phyloP scores from a whole-genome alignment of 73 alveolate genomes.

The Paraurostyla sp. region DNA sequence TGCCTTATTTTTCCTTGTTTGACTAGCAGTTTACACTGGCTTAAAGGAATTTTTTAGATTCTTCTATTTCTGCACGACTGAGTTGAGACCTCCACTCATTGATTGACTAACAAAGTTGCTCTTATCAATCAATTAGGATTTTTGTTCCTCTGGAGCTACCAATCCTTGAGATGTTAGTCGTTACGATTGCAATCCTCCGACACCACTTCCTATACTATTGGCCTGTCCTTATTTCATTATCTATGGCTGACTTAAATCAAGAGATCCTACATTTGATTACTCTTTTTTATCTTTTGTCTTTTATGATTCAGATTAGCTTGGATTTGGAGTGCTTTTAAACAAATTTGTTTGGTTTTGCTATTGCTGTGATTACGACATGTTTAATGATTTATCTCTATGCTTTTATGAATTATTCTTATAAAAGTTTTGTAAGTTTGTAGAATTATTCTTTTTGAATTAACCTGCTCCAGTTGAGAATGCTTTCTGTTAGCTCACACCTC shows the following conservation, averaged over 20 bases:
- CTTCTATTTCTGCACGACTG: neutral
- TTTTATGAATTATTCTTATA: neutral
- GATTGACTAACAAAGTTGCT: neutral
- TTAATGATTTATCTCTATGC: slow-evolving; percentile 29
- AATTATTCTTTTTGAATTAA: neutral
- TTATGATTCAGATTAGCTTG: neutral
- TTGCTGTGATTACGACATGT: neutral
- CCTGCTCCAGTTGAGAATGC: neutral
- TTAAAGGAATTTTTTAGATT: neutral
- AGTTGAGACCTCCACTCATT: neutral
- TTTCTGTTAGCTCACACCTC: neutral
- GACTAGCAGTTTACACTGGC: slow-evolving; percentile 13
- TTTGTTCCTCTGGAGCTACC: too few species aligned
- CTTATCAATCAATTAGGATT: neutral
- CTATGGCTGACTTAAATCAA: neutral
- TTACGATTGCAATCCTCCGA: neutral
- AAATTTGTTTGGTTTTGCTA: neutral
- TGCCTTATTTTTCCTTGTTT: neutral
- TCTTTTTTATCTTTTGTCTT: neutral
- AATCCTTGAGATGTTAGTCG: slow-evolving; percentile 1
- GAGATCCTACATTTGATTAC: neutral
- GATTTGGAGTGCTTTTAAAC: neutral
- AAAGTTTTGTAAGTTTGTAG: neutral
- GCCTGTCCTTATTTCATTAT: neutral
- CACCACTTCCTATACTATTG: too few species aligned